These are phyloP conservation scores for Globisporangium spiculum DNA, from an alignment of 352 stramenopile species.

Conservation along the genomic window DNA sequence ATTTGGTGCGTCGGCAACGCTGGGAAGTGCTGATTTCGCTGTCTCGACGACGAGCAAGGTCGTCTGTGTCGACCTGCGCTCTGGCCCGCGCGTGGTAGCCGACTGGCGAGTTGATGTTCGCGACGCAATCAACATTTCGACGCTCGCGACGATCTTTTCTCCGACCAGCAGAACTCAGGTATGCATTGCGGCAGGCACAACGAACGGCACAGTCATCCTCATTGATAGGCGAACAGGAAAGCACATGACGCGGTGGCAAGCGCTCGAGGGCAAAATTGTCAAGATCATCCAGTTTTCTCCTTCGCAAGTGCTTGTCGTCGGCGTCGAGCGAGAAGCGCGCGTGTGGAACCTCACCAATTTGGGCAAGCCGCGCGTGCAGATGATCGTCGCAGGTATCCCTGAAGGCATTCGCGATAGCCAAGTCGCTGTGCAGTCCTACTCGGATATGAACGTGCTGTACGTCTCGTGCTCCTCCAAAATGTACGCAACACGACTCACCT, in stretches of 20 bases:
- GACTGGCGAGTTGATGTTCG: slow-evolving; percentile 58
- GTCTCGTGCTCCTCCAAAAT: slow-evolving; percentile 39
- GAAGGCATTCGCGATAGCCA: slow-evolving; percentile 47
- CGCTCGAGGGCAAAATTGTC: slow-evolving; percentile 42
- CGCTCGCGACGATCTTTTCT: slow-evolving; percentile 36
- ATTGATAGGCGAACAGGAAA: slow-evolving; percentile 55
- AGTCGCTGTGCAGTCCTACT: slow-evolving; percentile 46
- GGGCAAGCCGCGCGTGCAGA: slow-evolving; percentile 30
- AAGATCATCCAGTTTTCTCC: slow-evolving; percentile 56
- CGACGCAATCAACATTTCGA: slow-evolving; percentile 36
- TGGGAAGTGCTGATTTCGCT: slow-evolving; percentile 40
- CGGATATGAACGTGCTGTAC: slow-evolving; percentile 45
- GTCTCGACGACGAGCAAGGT: slow-evolving; percentile 49
- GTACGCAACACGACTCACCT: slow-evolving; percentile 34
- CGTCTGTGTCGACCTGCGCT: slow-evolving; percentile 44
- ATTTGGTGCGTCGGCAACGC: slow-evolving; percentile 1
- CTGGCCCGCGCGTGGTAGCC: slow-evolving; percentile 43
- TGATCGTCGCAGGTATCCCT: slow-evolving; percentile 54
- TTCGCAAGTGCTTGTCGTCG: slow-evolving; percentile 57
- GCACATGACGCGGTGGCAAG: slow-evolving; percentile 50
- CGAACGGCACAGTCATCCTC: slow-evolving; percentile 40
- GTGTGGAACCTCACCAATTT: slow-evolving; percentile 47
- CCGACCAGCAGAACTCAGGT: slow-evolving; percentile 11
- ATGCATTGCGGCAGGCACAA: slow-evolving; percentile 42
- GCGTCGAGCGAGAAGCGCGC: slow-evolving; percentile 58